Base-by-base conservation (phyloP, 805 yeast genomes). In the Sungouiozyma intestinalis region DNA sequence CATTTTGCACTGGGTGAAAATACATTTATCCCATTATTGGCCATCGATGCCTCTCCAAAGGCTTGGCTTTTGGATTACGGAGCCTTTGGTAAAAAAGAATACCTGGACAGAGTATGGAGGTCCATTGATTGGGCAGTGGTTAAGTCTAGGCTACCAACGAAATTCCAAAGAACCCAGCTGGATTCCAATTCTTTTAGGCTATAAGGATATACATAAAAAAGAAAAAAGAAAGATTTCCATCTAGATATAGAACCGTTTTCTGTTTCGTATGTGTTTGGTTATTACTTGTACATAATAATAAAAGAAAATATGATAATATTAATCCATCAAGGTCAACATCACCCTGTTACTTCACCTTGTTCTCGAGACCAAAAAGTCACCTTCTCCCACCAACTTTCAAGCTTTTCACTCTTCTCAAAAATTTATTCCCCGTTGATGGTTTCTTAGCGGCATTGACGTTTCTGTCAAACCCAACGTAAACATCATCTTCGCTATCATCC, bases 401-500 rank as follows among this genome's bases (percentile, higher is more conserved):
- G 67, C 94, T 85, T 65, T 83, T 85, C 36, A 88, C 96, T 59
- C 97, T 79, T 56, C 81, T 79, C 55, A 88, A 66, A 47, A 88
- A 69, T 3, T 85, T 79, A 42, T 71, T 74, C 4, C 76, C 75
- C 18, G 60, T 50, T 1, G 62, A 54, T 35, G 48, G 54, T 47
- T 60, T 57, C 42, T 54, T 53, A 8, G 54, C 42, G 6, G 29
- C 11, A 24, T 41, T 53, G n/a, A n/a, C n/a, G 20, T 41, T 53
- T 31, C 45, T 50, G 41, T 52, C 59, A 45, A 50, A 50, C 48
- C 54, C 59, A 21, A 53, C 54, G 36, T 53, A 57, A 16, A 55
- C 46, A 37, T 60, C 63, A 17, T 63, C 65, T 11, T 55, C 60
- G 16, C 52, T 58, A 24, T 59, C 57, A 15, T 52, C 55, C 20